These are phyloP conservation scores for Patellifolia procumbens DNA, from an alignment of 179 eudicot genomes.

Conservation along the genomic window DNA sequence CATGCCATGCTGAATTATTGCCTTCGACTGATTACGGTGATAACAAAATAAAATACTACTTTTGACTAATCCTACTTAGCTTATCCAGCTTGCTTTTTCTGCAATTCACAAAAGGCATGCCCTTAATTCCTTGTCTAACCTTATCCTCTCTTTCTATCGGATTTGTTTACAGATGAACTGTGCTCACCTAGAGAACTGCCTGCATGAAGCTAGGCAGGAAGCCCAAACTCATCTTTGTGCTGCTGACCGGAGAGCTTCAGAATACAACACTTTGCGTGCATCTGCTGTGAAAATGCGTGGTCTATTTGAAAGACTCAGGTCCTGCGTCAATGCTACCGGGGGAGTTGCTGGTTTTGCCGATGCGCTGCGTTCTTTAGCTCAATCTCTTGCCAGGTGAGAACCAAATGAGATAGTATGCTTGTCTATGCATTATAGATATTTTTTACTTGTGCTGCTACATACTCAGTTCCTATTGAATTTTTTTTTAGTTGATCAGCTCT, in stretches of 20 bases:
- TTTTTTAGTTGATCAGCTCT: not conserved
- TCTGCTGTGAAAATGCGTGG: constrained; percentile 90
- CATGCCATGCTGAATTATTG: too few species aligned
- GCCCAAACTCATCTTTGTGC: constrained; percentile 97
- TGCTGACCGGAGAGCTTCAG: constrained; percentile 91
- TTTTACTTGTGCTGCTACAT: not conserved
- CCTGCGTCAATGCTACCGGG: constrained; percentile 64
- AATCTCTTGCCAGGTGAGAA: constrained; percentile 73
- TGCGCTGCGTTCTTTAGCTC: constrained; percentile 74
- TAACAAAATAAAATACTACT: too few species aligned
- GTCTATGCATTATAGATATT: not conserved
- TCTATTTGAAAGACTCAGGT: constrained; percentile 75
- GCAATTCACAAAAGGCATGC: not conserved
- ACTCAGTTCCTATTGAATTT: not conserved
- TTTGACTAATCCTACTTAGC: not conserved
- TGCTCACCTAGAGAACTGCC: constrained; percentile 93
- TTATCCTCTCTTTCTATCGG: not conserved
- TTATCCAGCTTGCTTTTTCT: constrained; percentile 3
- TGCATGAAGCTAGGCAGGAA: constrained; percentile 96
- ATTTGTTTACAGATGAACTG: constrained; percentile 75
- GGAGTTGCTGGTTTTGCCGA: constrained; percentile 78
- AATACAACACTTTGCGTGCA: constrained; percentile 76
- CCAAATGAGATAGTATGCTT: not conserved
- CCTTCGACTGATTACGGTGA: too few species aligned
- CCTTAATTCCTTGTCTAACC: not conserved